These are phyloP conservation scores for Colletotrichum sansevieriae DNA, from an alignment of 2,329 filamentous ascomycete species.

Conservation along the genomic window DNA sequence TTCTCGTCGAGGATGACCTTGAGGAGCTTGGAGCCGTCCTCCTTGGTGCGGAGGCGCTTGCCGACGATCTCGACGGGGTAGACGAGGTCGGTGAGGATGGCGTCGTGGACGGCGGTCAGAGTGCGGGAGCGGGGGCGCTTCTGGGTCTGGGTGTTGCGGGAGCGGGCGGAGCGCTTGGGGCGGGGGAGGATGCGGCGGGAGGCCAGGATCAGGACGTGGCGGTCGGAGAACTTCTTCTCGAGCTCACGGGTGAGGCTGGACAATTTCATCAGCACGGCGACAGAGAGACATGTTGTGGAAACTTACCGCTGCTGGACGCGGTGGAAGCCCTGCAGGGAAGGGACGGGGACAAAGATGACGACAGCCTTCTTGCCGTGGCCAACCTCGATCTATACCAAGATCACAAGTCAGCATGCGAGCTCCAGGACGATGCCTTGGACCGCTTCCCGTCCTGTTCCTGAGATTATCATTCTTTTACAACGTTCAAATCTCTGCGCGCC, in stretches of 20 bases:
- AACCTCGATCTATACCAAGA: slow-evolving; percentile 93
- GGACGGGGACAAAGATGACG: slow-evolving; percentile 99
- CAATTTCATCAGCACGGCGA: too few relatives aligned
- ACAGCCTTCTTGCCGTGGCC: slow-evolving; percentile 99
- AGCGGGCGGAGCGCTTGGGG: slow-evolving; percentile 98
- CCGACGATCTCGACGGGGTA: slow-evolving; percentile 99
- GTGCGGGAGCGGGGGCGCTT: slow-evolving; percentile 99
- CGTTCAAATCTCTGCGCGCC: slow-evolving; percentile 44
- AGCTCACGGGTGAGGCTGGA: slow-evolving; percentile 97
- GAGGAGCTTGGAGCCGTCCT: slow-evolving; percentile 97
- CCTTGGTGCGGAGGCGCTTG: slow-evolving; percentile 98
- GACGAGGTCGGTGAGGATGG: slow-evolving; percentile 97
- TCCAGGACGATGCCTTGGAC: slow-evolving; percentile 79
- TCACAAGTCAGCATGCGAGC: slow-evolving; percentile 81
- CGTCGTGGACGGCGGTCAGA: slow-evolving; percentile 98
- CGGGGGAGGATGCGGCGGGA: slow-evolving; percentile 98
- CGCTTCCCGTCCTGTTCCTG: slow-evolving; percentile 80
- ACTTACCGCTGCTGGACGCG: slow-evolving; percentile 99
- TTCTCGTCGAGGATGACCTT: slow-evolving; percentile 99
- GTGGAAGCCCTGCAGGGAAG: slow-evolving; percentile 98
- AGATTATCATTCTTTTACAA: slow-evolving; percentile 44
- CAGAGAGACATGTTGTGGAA: background rate
- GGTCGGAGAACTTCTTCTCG: slow-evolving; percentile 99
- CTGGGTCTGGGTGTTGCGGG: slow-evolving; percentile 96
- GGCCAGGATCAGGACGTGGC: slow-evolving; percentile 98